These are phyloP conservation scores for Macrophomina phaseolina DNA, from an alignment of 2,329 filamentous ascomycete genomes.

Conservation along the genomic window DNA sequence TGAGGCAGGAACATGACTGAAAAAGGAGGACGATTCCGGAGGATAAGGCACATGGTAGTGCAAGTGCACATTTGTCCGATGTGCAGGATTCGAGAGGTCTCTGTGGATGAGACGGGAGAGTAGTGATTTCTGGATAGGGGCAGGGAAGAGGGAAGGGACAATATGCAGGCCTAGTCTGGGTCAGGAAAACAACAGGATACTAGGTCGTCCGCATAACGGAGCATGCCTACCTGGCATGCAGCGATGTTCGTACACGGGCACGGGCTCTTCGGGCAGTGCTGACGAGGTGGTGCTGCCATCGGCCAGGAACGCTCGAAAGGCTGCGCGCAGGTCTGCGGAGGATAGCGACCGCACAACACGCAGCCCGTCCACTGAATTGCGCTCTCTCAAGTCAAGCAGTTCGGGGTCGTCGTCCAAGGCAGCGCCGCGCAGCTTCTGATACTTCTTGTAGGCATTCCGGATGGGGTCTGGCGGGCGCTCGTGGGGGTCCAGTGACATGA, in stretches of 20 bases:
- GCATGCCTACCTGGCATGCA: slow-evolving; percentile 67
- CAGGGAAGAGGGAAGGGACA: slow-evolving; percentile 75
- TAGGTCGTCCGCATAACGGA: neutral
- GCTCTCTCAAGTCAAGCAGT: slow-evolving; percentile 49
- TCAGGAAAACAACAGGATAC: neutral
- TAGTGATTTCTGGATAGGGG: slow-evolving; percentile 69
- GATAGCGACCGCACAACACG: slow-evolving; percentile 29
- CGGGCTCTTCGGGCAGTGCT: slow-evolving; percentile 10
- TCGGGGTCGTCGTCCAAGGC: slow-evolving; percentile 56
- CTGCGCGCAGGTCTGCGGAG: neutral
- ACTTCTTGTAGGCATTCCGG: slow-evolving; percentile 75
- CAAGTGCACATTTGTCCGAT: slow-evolving; percentile 89
- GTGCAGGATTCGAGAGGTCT: slow-evolving; percentile 73
- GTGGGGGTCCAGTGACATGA: slow-evolving; percentile 69
- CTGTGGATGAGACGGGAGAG: slow-evolving; percentile 77
- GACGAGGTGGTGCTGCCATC: slow-evolving; percentile 31
- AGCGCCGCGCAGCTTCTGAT: slow-evolving; percentile 62
- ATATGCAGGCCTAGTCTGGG: slow-evolving; percentile 72
- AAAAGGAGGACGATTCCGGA: slow-evolving; percentile 52
- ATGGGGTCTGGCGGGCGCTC: slow-evolving; percentile 76
- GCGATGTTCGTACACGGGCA: slow-evolving; percentile 65
- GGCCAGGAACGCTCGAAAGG: slow-evolving; percentile 13
- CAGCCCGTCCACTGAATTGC: slow-evolving; percentile 49
- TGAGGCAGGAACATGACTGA: slow-evolving; percentile 43
- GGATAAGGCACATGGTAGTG: slow-evolving; percentile 76